Base-by-base conservation (phyloP, 306 rosid genomes). In the Acacia acuminata region DNA sequence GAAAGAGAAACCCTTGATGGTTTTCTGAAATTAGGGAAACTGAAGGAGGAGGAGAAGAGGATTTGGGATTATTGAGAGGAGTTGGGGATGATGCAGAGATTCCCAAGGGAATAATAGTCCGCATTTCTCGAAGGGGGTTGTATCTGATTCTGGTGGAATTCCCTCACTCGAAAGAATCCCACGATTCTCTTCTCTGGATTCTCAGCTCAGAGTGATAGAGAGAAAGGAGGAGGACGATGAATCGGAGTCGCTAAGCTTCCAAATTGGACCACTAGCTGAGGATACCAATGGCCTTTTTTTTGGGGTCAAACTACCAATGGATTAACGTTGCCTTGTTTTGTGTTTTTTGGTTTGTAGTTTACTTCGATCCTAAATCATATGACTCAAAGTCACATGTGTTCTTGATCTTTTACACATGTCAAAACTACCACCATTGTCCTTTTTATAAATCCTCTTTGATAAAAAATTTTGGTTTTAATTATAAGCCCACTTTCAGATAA, bases 41-140 rank as follows among this genome's bases (percentile, higher is more conserved):
- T 63, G 20, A 25, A 25, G 67, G 32, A 4, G 17, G 40, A 63
- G 0, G 2, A 9, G 69, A 63, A 0, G 20, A 63, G 9, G 69
- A 25, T 30, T 63, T 63, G 69, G 40, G 30, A 15, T 15, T 30
- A 11, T 25, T 88, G 32, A 80, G 25, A 87, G 89, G 87, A 77
- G 90, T 69, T 80, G 92, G 78, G 77, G 94, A 84, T 38, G 94
- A 85, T 36, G 83, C 78, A 75, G 96, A 87, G 63, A 88, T 85
- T 81, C 96, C 96, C 75, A 96, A 81, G 64, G 97, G 86, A 44
- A 96, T 73, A 61, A 96, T 73, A 61, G 98, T 88, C 96, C 90
- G 88, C 98, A 94, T 96, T 78, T 90, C 88, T 84, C 47, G 86
- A 87, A 88, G 5, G 38, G 81, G 76, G n/a, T n/a, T 75, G 58